These are phyloP conservation scores for Oryza brachyantha DNA, from an alignment of 176 grass and related monocot species.

Conservation along the genomic window DNA sequence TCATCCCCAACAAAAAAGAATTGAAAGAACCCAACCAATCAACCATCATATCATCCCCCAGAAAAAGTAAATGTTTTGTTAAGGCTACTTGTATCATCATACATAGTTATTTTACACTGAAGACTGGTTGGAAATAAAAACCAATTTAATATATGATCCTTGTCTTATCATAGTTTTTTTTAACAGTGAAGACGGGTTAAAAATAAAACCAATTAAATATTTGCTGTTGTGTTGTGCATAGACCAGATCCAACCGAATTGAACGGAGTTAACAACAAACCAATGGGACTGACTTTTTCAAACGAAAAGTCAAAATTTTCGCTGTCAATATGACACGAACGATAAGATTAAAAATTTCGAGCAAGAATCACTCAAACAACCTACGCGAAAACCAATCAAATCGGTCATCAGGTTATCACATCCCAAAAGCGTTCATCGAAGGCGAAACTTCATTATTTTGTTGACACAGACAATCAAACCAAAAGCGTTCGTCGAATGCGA, in stretches of 20 bases:
- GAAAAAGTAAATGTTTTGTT: not conserved
- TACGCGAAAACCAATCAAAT: not conserved
- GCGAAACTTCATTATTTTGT: no score
- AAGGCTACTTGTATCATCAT: not conserved
- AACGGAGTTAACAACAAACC: constrained; percentile 25
- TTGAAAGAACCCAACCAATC: not conserved
- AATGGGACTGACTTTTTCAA: constrained; percentile 34
- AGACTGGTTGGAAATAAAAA: no score
- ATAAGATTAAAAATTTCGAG: constrained; percentile 8
- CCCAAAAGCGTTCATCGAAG: no score
- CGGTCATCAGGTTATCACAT: not conserved
- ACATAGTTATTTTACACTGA: no score
- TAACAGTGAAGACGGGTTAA: not conserved
- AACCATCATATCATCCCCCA: constrained; percentile 7
- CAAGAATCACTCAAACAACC: constrained; percentile 8
- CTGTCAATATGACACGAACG: constrained; percentile 30
- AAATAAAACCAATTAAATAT: not conserved
- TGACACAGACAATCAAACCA: not conserved
- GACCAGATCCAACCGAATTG: constrained; percentile 14
- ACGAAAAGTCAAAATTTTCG: constrained; percentile 48
- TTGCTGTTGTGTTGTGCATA: not conserved
- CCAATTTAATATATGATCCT: no score
- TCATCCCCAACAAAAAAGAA: not conserved
- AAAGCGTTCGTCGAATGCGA: not conserved
- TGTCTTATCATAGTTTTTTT: not conserved